phyloP scores from a whole-genome alignment of 164 flowering plant genomes.

The Vitis amurensis region DNA sequence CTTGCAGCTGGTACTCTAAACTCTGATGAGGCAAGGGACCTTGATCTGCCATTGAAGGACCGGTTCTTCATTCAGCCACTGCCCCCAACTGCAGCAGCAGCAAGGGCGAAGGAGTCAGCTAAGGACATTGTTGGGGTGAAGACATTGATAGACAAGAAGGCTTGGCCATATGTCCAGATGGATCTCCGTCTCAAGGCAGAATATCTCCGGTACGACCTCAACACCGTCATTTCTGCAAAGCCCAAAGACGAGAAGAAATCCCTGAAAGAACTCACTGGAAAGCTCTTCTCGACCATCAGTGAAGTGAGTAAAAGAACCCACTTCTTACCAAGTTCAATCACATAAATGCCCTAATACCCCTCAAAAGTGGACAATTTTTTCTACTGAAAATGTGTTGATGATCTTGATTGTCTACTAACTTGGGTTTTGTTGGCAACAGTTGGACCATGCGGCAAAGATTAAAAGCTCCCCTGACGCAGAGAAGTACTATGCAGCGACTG shows the following conservation, averaged over 20 bases:
- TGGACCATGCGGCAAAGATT: constrained; percentile 90
- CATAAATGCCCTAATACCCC: too few relatives aligned
- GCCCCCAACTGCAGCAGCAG: constrained; percentile 61
- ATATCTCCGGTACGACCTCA: constrained; percentile 89
- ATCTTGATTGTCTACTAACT: background rate
- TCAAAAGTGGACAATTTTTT: background rate
- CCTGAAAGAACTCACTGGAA: constrained; percentile 78
- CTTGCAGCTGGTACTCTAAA: constrained; percentile 87
- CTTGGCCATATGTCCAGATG: constrained; percentile 87
- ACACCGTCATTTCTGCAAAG: constrained; percentile 78
- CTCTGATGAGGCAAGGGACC: constrained; percentile 85
- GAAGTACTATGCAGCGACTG: constrained; percentile 75
- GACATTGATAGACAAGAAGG: constrained; percentile 77
- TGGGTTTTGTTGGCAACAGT: constrained; percentile 33
- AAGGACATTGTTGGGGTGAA: constrained; percentile 82
- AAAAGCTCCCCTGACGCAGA: constrained; percentile 81
- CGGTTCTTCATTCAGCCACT: constrained; percentile 84
- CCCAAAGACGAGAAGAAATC: constrained; percentile 73
- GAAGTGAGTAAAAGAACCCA: constrained; percentile 42
- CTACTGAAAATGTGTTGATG: background rate
- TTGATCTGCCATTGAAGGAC: constrained; percentile 60
- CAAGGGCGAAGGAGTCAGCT: constrained; percentile 84
- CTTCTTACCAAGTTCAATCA: too few relatives aligned
- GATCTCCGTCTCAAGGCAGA: constrained; percentile 74
- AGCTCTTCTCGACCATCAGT: constrained; percentile 67